These are phyloP conservation scores for Aegilops sharonensis DNA, from an alignment of 176 grass and related monocot genomes.

Conservation along the genomic window DNA sequence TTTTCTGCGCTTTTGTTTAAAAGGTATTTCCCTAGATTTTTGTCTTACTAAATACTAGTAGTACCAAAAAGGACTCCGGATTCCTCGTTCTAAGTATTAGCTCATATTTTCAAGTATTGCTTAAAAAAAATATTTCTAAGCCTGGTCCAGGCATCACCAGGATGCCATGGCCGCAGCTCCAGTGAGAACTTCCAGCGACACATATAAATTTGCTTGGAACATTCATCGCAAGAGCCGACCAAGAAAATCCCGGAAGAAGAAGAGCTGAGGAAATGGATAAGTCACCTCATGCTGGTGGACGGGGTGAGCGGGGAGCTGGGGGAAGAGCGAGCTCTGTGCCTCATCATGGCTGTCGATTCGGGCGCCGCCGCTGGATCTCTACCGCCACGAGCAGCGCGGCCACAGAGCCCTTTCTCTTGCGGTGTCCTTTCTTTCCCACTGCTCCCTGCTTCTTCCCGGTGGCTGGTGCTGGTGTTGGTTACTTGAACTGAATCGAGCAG, in stretches of 20 bases:
- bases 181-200: not conserved
- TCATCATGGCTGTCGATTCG: slow-evolving; percentile 41
- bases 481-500: slow-evolving; percentile 11
- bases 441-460: not conserved
- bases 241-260: not conserved
- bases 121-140: not conserved
- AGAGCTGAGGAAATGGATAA: not conserved
- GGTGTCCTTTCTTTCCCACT: not conserved
- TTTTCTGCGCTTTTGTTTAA: not conserved
- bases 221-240: not conserved
- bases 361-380: not conserved
- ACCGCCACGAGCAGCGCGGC: not conserved
- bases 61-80: not conserved
- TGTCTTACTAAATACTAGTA: not conserved
- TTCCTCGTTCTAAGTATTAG: not conserved
- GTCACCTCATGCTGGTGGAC: slow-evolving; percentile 35
- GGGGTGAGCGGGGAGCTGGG: slow-evolving; percentile 50
- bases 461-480: not conserved
- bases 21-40: not conserved
- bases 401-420: not conserved
- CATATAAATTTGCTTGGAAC: not conserved
- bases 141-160: not conserved
- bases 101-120: not conserved
- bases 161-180: not conserved
- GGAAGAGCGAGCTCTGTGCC: slow-evolving; percentile 47